Conservation (phyloP, 2,329 filamentous ascomycete genomes). For the Pestalotiopsis sp. region DNA sequence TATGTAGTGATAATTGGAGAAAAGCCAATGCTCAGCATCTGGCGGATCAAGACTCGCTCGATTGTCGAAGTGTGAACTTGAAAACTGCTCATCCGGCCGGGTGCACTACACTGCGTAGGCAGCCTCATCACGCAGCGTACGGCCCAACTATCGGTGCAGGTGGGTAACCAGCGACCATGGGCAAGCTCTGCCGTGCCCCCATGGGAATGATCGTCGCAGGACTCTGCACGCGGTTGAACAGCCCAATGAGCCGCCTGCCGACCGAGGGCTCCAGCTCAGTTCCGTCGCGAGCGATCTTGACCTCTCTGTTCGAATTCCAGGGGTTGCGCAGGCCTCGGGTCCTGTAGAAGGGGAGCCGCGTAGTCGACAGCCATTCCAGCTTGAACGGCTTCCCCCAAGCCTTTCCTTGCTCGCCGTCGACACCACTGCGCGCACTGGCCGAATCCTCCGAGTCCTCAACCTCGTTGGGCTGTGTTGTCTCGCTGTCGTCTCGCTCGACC, state of each 20-base stretch:
- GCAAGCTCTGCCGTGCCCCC: conserved; percentile 31
- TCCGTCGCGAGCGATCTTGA: conserved; percentile 93
- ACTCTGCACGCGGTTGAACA: conserved; percentile 67
- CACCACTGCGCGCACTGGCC: conserved; percentile 27
- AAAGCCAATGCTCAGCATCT: conserved; percentile 11
- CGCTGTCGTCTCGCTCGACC: conserved; percentile 61
- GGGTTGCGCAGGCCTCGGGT: conserved; percentile 86
- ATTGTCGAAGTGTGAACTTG: neutral
- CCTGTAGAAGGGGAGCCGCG: conserved; percentile 81
- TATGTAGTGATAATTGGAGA: neutral
- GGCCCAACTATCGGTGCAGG: conserved; percentile 32
- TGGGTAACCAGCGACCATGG: conserved; percentile 37
- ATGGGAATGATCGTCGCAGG: conserved; percentile 30
- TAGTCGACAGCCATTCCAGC: conserved; percentile 86
- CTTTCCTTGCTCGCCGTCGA: conserved; percentile 52
- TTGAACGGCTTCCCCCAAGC: conserved; percentile 90
- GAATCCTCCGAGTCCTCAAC: conserved; percentile 28
- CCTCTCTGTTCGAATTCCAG: conserved; percentile 93
- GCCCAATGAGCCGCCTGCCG: conserved; percentile 71
- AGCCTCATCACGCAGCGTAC: conserved; percentile 29
- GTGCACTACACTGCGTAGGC: neutral
- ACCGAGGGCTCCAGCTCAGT: conserved; percentile 87
- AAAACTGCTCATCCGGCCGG: no score
- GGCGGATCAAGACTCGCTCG: conserved; percentile 11
- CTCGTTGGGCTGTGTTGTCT: conserved; percentile 21